Conservation (phyloP, 345 rosid genomes). For the Eucalyptus dawsonii region DNA sequence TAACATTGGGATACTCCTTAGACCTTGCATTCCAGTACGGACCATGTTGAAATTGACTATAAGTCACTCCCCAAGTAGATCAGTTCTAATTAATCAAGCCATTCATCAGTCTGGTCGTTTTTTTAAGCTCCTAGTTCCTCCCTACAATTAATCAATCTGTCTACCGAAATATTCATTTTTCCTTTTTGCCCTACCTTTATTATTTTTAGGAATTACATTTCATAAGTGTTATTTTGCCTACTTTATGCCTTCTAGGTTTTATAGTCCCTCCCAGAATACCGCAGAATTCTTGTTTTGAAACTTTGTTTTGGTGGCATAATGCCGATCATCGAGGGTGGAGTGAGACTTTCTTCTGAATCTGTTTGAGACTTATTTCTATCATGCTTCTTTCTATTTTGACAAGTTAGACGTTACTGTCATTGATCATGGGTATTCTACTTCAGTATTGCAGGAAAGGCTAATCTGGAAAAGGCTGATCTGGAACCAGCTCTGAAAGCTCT, state of each 20-base stretch:
- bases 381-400: neutral
- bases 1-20: neutral
- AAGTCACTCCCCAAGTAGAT: neutral
- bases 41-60: neutral
- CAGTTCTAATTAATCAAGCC: neutral
- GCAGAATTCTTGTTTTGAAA: neutral
- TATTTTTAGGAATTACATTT: neutral
- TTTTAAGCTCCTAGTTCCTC: neutral
- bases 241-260: neutral
- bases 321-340: neutral
- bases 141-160: neutral
- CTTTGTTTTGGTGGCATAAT: neutral
- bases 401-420: neutral
- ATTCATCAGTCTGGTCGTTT: neutral
- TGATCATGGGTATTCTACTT: neutral
- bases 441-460: conserved; percentile 97
- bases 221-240: neutral
- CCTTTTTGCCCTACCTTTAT: neutral
- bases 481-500: conserved; percentile 93
- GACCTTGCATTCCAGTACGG: neutral
- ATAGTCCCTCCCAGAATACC: neutral
- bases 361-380: neutral
- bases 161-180: neutral
- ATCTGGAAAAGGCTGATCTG: conserved; percentile 86
- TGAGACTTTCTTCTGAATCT: neutral